These are phyloP conservation scores for Sclerotinia trifoliorum DNA, from an alignment of 2,329 filamentous ascomycete species.

Conservation along the genomic window DNA sequence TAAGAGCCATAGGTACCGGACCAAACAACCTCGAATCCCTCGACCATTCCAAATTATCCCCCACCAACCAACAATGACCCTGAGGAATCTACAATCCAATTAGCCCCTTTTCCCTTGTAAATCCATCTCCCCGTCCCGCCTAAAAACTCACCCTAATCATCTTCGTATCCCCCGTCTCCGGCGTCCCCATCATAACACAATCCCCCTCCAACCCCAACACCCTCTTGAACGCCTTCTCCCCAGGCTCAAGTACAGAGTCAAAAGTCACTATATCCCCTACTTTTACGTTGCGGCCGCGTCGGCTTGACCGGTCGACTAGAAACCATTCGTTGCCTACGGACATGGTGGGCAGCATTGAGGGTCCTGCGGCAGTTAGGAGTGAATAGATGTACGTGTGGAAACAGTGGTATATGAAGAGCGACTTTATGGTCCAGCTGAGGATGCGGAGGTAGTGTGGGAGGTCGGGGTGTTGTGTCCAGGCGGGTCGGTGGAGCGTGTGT, in stretches of 20 bases:
- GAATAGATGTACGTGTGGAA: conserved; percentile 60
- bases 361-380: conserved; percentile 61
- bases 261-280: conserved; percentile 87
- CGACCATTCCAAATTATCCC: conserved; percentile 83
- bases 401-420: conserved; percentile 51
- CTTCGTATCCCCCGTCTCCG: conserved; percentile 42
- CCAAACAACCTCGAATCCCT: conserved; percentile 86
- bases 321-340: conserved; percentile 65
- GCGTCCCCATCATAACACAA: conserved; percentile 67
- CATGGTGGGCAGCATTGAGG: conserved; percentile 90
- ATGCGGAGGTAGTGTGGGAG: conserved; percentile 43
- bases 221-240: conserved; percentile 68
- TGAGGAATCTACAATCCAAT: conserved; percentile 65
- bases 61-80: conserved; percentile 88
- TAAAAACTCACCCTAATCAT: conserved; percentile 58
- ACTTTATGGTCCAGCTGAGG: conserved; percentile 48
- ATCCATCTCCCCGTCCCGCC: not conserved
- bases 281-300: conserved; percentile 62
- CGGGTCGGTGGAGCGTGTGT: conserved; percentile 8
- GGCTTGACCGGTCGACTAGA: conserved; percentile 65
- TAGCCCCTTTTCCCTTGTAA: not conserved
- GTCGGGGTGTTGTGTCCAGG: conserved; percentile 25
- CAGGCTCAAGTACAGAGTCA: conserved; percentile 67
- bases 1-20: conserved; percentile 78
- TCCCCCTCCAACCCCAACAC: conserved; percentile 50